A percentile compares a stretch with the other conserved stretches of the same genome.
phyloP scores from a whole-genome alignment of 169 alveolate species.

The Plasmodium coatneyi region DNA sequence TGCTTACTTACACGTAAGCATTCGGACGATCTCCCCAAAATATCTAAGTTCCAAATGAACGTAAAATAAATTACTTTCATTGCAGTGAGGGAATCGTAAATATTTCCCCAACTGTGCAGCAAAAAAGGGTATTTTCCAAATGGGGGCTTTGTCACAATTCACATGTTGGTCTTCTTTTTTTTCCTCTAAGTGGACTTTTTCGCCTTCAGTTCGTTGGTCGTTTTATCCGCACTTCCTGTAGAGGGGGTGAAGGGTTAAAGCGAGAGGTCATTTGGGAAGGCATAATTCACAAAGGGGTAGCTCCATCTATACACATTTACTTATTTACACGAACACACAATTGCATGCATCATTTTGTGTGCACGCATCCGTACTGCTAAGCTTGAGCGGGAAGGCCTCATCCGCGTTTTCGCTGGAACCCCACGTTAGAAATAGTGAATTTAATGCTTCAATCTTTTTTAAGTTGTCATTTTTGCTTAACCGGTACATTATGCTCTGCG shows the following conservation, averaged over 20 bases:
- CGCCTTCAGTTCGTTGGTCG: constrained; percentile 28
- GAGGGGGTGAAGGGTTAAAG: neutral
- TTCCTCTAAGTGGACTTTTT: constrained; percentile 39
- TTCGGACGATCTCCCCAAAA: neutral
- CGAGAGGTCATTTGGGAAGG: neutral
- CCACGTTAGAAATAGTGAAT: constrained; percentile 66
- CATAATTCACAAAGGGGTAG: neutral
- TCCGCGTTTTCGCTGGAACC: constrained; percentile 50
- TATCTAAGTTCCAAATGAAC: neutral
- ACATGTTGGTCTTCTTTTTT: neutral
- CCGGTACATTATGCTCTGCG: constrained; percentile 59
- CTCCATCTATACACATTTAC: neutral
- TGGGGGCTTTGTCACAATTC: neutral
- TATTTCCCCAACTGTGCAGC: neutral
- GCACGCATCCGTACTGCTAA: constrained; percentile 13
- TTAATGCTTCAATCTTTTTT: constrained; percentile 49
- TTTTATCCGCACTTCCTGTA: constrained; percentile 40
- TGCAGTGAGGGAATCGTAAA: neutral
- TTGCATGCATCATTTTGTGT: neutral
- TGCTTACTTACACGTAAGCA: neutral
- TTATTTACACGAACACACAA: neutral
- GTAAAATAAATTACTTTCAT: neutral
- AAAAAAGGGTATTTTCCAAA: neutral
- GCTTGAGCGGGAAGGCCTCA: constrained; percentile 54
- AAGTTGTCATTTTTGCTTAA: constrained; percentile 63